Base-by-base conservation (phyloP, 768 basidiomycete species). In the Leccinellum albellum region DNA sequence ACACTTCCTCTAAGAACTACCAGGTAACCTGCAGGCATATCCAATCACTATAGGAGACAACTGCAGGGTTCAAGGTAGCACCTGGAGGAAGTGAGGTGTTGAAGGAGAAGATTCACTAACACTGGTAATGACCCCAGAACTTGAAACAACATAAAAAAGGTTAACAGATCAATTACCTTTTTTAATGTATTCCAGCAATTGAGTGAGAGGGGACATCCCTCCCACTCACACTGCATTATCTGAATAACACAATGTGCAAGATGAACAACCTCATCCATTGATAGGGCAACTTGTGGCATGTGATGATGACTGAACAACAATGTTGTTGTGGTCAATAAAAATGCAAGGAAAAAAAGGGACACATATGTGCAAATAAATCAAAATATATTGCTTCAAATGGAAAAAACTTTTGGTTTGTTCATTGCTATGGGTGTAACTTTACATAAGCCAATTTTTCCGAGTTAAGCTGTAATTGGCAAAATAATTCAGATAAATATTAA, bases 161-260 rank as follows among this genome's bases (percentile, higher is more conserved):
- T 24, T 40, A 3, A 54, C 33, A 59, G 48, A 21, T 49, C 46
- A 67, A 47, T 71, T 35, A 71, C 70, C 70, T 72, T 72, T 50
- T 58, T 55, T 48, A 71, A 56, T 59, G 61, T 61, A 21, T 66
- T 21, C 62, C 68, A 72, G 49, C 70, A 65, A 49, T 71, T 71
- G 21, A 71, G 63, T 52, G 48, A 54, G n/a, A 61, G 49, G 26
- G 56, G 33, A 50, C 70, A 71, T 13, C 49, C 62, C 20, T 65
- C 65, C 70, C 70, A 71, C 10, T 71, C 70, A 60, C 70, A 71
- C 7, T 56, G 68, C 40, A 66, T 60, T 44, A 53, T 33, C n/a
- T 65, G 67, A 3, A 72, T 65, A 29, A 61, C 60, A 61, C 37
- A 42, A 26, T 56, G 64, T 60, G 70, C 66, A 53, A 73, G 24